phyloP scores from a whole-genome alignment of 352 stramenopile genomes.

The Phytophthora uliginosa region DNA sequence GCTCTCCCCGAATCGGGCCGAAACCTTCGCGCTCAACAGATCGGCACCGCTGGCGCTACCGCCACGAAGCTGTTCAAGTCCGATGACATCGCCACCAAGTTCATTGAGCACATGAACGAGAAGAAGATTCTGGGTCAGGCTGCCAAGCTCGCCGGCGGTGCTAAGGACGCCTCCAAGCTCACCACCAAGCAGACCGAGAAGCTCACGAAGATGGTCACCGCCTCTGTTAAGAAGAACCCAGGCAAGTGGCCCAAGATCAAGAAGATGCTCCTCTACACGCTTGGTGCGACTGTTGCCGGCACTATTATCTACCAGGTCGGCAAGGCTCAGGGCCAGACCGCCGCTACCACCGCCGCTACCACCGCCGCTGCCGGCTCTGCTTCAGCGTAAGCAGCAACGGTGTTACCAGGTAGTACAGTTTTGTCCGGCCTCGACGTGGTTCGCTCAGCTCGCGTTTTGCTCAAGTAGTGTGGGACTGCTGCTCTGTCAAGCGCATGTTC shows the following conservation, averaged over 20 bases:
- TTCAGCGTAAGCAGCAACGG: too few relatives aligned
- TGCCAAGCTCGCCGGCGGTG: not conserved
- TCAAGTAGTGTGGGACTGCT: too few relatives aligned
- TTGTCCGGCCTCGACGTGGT: too few relatives aligned
- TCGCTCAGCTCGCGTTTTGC: too few relatives aligned
- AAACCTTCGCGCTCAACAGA: not conserved
- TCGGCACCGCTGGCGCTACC: not conserved
- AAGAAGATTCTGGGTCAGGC: not conserved
- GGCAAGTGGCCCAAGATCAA: slow-evolving; percentile 2
- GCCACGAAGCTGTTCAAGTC: not conserved
- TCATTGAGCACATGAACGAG: not conserved
- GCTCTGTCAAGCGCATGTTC: too few relatives aligned
- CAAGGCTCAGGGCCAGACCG: not conserved
- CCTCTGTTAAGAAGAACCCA: not conserved
- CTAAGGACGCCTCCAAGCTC: not conserved
- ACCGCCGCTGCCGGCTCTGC: too few relatives aligned
- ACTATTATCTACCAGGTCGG: not conserved
- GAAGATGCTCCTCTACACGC: not conserved
- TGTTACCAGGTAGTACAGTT: too few relatives aligned
- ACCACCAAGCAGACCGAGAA: not conserved
- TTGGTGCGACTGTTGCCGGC: not conserved
- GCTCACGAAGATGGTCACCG: not conserved
- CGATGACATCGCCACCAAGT: not conserved
- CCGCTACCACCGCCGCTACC: too few relatives aligned
- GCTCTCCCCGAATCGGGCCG: not conserved